Evolutionary conservation across 1,284 basidiomycete genomes (phyloP).

Genomic region (Fomitopsis pinicola): DNA sequence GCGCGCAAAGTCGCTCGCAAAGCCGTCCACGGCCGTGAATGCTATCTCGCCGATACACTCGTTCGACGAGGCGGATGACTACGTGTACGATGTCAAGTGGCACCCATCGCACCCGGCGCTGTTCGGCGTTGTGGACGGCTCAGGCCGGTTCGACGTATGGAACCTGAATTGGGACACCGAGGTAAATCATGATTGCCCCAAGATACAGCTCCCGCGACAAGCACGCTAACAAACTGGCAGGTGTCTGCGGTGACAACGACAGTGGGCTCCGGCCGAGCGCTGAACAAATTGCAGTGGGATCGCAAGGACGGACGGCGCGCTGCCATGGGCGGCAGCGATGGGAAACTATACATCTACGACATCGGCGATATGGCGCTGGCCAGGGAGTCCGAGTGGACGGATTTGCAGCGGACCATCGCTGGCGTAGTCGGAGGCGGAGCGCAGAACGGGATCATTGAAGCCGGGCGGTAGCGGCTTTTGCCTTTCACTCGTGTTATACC

Average conservation of each 20-base stretch:
- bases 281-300: conserved; percentile 97
- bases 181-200: conserved; percentile 43
- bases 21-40: conserved; percentile 52
- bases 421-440: conserved; percentile 55
- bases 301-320: conserved; percentile 79
- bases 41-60: conserved; percentile 75
- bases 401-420: conserved; percentile 79
- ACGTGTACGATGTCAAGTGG: conserved; percentile 99
- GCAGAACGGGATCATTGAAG: conserved; percentile 49
- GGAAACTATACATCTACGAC: conserved; percentile 90
- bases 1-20: conserved; percentile 71
- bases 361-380: conserved; percentile 87
- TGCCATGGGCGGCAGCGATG: conserved; percentile 89
- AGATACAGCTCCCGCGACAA: not conserved
- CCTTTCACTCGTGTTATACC: conserved; percentile 37
- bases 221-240: conserved; percentile 33
- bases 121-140: conserved; percentile 92
- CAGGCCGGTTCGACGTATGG: conserved; percentile 94
- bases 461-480: conserved; percentile 25
- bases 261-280: conserved; percentile 70
- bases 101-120: conserved; percentile 92
- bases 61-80: conserved; percentile 96
- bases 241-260: conserved; percentile 77
- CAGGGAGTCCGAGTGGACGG: conserved; percentile 84
- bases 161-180: conserved; percentile 94